Base-by-base conservation (phyloP, 2,329 filamentous ascomycete genomes). In the Colletotrichum shisoi region DNA sequence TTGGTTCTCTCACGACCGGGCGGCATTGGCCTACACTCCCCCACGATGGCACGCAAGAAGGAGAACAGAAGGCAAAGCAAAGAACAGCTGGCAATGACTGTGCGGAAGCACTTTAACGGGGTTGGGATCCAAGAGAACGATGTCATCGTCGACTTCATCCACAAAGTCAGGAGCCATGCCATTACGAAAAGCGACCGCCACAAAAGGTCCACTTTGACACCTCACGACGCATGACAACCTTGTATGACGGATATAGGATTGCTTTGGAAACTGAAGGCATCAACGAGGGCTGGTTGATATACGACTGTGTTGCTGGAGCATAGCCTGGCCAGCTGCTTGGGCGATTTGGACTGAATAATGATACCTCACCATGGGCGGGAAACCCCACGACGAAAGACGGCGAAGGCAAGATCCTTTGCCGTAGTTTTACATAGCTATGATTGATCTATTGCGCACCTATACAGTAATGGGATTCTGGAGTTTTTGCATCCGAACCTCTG, bases 51-150 rank as follows among this genome's bases (percentile, higher is more conserved):
- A 49, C 82, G 89, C 65, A 85, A 83, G 71, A 87, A 86, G 71
- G 82, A 87, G 53, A 83, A 88, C 73, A 81, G 89, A 59, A 84
- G 90, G 62, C 88, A 93, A 75, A 86, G 85, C 73, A 91, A 91
- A 75, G 89, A 92, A 44, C 85, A 91, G 71, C 81, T 96, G 62
- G 90, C 90, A 9, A 83, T 88, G 71, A 84, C 87, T 1, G 90
- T 94, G 56, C 84, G 91, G 70, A 94, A 93, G 76, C 91, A 95
- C 78, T 95, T 95, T 80, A 95, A 95, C 75, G 88, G 87, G 40
- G 83, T 91, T 71, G 90, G 90, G 17, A 87, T 94, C 46, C 89
- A 89, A 70, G 92, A 96, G 80, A 93, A 89, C 74, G 92, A 95
- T 72, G 89, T 93, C 71, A 90, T 95, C 64, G 90, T 94, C 63